Percentiles rank a stretch among this genome's conserved stretches.
phyloP scores from a whole-genome alignment of 345 rosid species.

The Brassica carinata region DNA sequence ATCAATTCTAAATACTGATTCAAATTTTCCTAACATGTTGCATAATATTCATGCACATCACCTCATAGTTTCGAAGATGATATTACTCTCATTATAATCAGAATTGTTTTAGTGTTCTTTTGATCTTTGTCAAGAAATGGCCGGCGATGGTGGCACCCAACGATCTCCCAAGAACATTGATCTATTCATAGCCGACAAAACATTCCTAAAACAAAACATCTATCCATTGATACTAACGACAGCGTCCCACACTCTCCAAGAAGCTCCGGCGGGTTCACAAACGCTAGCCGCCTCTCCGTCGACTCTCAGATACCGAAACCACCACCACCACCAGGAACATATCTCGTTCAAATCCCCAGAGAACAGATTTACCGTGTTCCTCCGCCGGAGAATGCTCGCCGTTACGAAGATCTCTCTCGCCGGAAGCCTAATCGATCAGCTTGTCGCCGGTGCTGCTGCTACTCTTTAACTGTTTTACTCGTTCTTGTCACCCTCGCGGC shows the following conservation, averaged over 20 bases:
- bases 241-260: not conserved
- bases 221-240: not conserved
- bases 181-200: not conserved
- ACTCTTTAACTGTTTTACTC: constrained; percentile 32
- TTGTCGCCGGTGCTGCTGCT: constrained; percentile 53
- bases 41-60: not conserved
- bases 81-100: not conserved
- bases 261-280: not conserved
- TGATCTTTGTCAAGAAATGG: not conserved
- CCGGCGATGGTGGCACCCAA: not conserved
- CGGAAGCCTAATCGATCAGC: constrained; percentile 35
- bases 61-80: not conserved
- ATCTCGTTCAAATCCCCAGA: constrained; percentile 53
- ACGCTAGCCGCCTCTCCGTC: constrained; percentile 23
- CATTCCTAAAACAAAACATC: not conserved
- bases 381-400: constrained; percentile 55
- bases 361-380: constrained; percentile 65
- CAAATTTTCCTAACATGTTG: not conserved
- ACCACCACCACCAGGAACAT: constrained; percentile 39
- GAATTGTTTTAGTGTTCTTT: too few relatives aligned
- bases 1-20: not conserved
- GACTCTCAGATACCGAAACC: constrained; percentile 28
- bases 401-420: constrained; percentile 55
- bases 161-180: not conserved
- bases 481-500: constrained; percentile 44